These are phyloP conservation scores for Dimocarpus longan DNA, from an alignment of 345 rosid species.

Conservation along the genomic window DNA sequence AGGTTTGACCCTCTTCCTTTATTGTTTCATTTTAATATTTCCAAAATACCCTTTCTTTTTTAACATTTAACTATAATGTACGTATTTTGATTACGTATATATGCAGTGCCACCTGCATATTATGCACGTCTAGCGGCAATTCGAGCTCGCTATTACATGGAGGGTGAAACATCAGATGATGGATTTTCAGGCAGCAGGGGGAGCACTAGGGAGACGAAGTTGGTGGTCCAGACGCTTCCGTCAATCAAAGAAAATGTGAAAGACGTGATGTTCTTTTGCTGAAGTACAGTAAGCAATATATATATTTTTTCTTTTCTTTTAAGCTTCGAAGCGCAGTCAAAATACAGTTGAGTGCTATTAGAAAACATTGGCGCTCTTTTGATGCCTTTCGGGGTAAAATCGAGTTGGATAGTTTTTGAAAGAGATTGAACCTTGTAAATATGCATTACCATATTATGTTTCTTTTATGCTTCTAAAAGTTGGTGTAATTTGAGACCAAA, in stretches of 20 bases:
- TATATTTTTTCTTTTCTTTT: no score
- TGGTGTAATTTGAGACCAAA: no score
- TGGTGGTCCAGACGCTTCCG: conserved; percentile 25
- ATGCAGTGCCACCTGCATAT: conserved; percentile 61
- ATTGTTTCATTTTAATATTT: background rate
- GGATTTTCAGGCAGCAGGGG: conserved; percentile 9
- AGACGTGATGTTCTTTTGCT: conserved; percentile 42
- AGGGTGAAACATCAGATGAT: conserved; percentile 30
- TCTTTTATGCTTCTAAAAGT: no score
- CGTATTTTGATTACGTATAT: background rate
- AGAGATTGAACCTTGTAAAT: no score
- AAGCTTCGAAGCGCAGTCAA: no score
- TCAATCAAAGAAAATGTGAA: conserved; percentile 47
- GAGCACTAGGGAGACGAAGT: no score
- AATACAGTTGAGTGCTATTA: no score
- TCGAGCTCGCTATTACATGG: conserved; percentile 44
- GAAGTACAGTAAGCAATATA: background rate
- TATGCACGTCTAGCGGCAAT: conserved; percentile 54
- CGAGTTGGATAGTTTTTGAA: no score
- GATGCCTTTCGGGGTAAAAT: no score
- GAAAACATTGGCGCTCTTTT: no score
- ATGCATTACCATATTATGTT: no score
- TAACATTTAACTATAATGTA: background rate
- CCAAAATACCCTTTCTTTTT: background rate
- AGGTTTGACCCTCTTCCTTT: conserved; percentile 27